These are phyloP conservation scores for Solanum aculeatissimum DNA, from an alignment of 305 asterid genomes.

Conservation along the genomic window DNA sequence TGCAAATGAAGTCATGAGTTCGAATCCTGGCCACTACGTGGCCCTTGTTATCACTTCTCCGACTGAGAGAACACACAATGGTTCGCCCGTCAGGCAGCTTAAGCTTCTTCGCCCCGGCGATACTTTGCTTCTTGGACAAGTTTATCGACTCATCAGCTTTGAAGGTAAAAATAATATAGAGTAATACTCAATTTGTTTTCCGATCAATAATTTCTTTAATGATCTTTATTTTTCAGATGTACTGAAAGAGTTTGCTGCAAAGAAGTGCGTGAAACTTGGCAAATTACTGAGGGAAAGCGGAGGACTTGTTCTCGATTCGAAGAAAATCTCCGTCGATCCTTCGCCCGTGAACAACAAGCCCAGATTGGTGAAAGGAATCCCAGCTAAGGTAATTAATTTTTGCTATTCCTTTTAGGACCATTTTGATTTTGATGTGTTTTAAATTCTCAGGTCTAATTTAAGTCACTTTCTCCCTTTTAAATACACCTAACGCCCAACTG, in stretches of 20 bases:
- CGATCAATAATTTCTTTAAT: background rate
- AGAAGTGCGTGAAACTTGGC: conserved; percentile 55
- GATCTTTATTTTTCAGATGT: conserved; percentile 30
- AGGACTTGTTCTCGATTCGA: conserved; percentile 20
- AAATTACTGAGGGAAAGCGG: conserved; percentile 51
- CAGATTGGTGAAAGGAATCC: background rate
- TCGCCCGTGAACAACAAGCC: conserved; percentile 4
- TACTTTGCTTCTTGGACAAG: conserved; percentile 55
- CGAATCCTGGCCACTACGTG: conserved; percentile 72
- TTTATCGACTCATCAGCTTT: conserved; percentile 63
- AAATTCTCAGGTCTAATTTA: background rate
- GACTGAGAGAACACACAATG: conserved; percentile 24
- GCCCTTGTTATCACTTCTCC: conserved; percentile 40
- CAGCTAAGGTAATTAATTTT: conserved; percentile 11
- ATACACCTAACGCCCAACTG: background rate
- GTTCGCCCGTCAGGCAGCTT: conserved; percentile 42
- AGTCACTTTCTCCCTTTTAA: background rate
- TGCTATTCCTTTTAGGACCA: background rate
- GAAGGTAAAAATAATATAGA: conserved; percentile 26
- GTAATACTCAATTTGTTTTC: background rate
- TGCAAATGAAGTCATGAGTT: conserved; percentile 55
- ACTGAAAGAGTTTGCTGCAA: conserved; percentile 61
- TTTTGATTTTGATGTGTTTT: background rate
- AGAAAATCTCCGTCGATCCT: background rate
- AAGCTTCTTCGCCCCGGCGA: conserved; percentile 76